These are phyloP conservation scores for Boletus vermiculosoides DNA, from an alignment of 768 basidiomycete species.

Conservation along the genomic window DNA sequence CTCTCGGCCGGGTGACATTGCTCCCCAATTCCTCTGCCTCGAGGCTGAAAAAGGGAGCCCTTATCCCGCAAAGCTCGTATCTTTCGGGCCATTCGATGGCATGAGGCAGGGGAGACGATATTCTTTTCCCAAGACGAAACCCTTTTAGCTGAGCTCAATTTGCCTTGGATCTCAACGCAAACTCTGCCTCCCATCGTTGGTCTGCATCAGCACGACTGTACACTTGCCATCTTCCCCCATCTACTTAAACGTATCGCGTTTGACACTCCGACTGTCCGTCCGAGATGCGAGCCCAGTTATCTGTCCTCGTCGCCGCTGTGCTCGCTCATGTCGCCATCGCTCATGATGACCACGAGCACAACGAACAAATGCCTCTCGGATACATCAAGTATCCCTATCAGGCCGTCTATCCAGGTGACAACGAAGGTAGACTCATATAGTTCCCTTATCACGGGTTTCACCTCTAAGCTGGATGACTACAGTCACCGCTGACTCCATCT, in stretches of 20 bases:
- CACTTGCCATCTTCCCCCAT: not conserved
- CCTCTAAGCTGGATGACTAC: not conserved
- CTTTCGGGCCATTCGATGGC: constrained; percentile 12
- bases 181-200: not conserved
- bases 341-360: constrained; percentile 42
- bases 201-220: not conserved
- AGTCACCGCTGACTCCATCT: constrained; percentile 78
- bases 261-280: not conserved
- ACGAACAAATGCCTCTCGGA: constrained; percentile 60
- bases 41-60: constrained; percentile 43
- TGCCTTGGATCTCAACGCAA: constrained; percentile 1
- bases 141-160: constrained; percentile 15
- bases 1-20: not conserved
- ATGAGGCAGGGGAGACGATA: constrained; percentile 19
- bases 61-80: constrained; percentile 18
- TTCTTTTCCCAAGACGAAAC: constrained; percentile 29
- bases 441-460: not conserved
- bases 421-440: constrained; percentile 46
- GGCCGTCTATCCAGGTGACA: constrained; percentile 50
- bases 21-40: constrained; percentile 35
- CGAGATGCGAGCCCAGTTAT: constrained; percentile 24
- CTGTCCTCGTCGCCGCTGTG: constrained; percentile 27
- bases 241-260: not conserved
- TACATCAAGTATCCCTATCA: constrained; percentile 68
- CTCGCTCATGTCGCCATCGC: constrained; percentile 30